These are phyloP conservation scores for Coemansia sp. DNA, from an alignment of 192 early-diverging fungal genomes.

Conservation along the genomic window DNA sequence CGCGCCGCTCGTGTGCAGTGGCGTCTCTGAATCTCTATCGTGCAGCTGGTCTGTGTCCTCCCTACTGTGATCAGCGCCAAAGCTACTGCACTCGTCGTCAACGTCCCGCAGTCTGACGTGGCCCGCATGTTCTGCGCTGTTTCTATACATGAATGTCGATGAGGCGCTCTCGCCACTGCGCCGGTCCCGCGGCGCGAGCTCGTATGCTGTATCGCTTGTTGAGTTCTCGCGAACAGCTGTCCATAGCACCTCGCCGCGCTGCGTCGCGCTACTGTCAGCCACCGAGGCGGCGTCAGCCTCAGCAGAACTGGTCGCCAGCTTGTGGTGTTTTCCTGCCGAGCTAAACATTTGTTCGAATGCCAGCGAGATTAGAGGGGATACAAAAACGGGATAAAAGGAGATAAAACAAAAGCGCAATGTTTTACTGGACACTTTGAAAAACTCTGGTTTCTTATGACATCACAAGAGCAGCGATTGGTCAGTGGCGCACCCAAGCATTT, in stretches of 20 bases:
- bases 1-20: slow-evolving; percentile 10
- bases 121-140: background rate
- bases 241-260: background rate
- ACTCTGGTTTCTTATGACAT: no score
- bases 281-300: slow-evolving; percentile 3
- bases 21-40: background rate
- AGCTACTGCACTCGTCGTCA: slow-evolving; percentile 4
- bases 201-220: slow-evolving; percentile 4
- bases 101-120: slow-evolving; percentile 6
- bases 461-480: no score
- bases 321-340: slow-evolving; percentile 8
- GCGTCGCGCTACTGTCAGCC: background rate
- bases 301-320: slow-evolving; percentile 2
- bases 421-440: no score
- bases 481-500: no score
- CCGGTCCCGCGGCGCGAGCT: slow-evolving; percentile 10
- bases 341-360: slow-evolving; percentile 9
- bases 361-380: background rate
- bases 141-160: background rate
- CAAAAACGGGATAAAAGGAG: background rate
- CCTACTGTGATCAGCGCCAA: slow-evolving; percentile 7
- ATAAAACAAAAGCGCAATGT: no score
- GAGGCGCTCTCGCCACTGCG: slow-evolving; percentile 3
- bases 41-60: slow-evolving; percentile 1
- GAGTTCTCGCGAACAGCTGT: background rate